Evolutionary conservation across 768 basidiomycete genomes (phyloP), one percentile per base, ranked within the genome.

Genomic region (Rhodotorula sphaerocarpa): DNA sequence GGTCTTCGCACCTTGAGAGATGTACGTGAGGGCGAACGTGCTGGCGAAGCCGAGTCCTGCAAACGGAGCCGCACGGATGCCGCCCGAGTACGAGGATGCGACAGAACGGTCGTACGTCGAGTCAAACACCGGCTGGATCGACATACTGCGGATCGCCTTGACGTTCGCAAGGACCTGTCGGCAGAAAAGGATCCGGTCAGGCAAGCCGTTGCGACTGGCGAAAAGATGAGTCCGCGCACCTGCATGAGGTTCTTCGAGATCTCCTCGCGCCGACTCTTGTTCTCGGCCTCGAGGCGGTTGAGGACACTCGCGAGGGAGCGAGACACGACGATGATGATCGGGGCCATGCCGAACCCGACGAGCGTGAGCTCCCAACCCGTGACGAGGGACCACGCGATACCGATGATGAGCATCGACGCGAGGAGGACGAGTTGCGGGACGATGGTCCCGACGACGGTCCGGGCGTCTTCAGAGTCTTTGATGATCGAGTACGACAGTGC

Each of bases 291-390:
- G 69, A 82, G 85, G 55, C 80, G 79, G 5, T 83, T 82, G 0
- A 87, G 82, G 51, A 90, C 74, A n/a, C 79, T 76, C 2, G 86
- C 83, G 76, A 92, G 90, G 21, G 85, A 69, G 9, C 83, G 80
- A 82, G 90, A 88, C 15, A 82, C 79, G 15, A 81, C 75, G 4
- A 82, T 84, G 71, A 95, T 93, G 16, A 92, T 80, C 0, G 91
- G 92, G 0, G 82, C 88, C 48, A 96, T 82, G 3, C 86, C 90
- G 33, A 96, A 76, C 0, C 91, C 92, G 4, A 87, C 88, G 23
- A 97, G 80, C 0, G 90, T 93, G 69, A 97, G 78, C 76, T 95
- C 84, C 95, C 93, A 99, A 0, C 90, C 89, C 34, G 81, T 77
- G 3, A 82, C 80, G 74, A 96, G 79, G 0, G 92, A 92, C 93